Conservation (phyloP, 129 eudicot genomes). For the Heracleum sosnowskyi region DNA sequence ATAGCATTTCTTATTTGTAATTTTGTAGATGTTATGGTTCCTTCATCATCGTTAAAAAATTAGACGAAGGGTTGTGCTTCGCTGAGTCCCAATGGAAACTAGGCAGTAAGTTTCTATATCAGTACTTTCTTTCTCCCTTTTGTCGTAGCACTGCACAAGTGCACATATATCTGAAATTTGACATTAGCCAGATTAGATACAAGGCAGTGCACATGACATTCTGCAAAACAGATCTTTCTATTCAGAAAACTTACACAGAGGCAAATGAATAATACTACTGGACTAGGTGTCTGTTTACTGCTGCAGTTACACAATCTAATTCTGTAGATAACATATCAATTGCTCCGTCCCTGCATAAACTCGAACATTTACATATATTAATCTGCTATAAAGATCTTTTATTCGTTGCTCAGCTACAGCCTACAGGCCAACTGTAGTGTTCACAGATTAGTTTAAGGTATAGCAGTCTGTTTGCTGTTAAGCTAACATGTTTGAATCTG, state of each 20-base stretch:
- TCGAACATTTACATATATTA: too few relatives aligned
- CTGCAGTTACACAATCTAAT: background rate
- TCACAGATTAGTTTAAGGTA: too few relatives aligned
- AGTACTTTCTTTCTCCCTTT: background rate
- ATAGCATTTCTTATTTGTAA: background rate
- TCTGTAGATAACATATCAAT: too few relatives aligned
- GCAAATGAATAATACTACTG: background rate
- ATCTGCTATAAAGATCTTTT: too few relatives aligned
- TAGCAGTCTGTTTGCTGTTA: too few relatives aligned
- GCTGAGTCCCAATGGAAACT: conserved; percentile 11
- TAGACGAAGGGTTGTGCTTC: background rate
- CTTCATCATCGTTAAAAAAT: background rate
- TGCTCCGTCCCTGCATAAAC: too few relatives aligned
- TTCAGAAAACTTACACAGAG: background rate
- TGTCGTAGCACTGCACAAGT: background rate
- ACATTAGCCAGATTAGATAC: background rate
- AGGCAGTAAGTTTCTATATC: conserved; percentile 14
- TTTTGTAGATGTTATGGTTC: conserved; percentile 9
- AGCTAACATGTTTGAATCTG: too few relatives aligned
- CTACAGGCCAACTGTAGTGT: too few relatives aligned
- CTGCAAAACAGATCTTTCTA: background rate
- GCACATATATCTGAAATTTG: background rate
- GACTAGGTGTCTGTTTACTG: background rate
- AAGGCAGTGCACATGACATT: background rate
- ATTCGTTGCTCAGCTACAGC: too few relatives aligned